Conservation (phyloP, 192 early-diverging fungal genomes). For the Podila epicladia region DNA sequence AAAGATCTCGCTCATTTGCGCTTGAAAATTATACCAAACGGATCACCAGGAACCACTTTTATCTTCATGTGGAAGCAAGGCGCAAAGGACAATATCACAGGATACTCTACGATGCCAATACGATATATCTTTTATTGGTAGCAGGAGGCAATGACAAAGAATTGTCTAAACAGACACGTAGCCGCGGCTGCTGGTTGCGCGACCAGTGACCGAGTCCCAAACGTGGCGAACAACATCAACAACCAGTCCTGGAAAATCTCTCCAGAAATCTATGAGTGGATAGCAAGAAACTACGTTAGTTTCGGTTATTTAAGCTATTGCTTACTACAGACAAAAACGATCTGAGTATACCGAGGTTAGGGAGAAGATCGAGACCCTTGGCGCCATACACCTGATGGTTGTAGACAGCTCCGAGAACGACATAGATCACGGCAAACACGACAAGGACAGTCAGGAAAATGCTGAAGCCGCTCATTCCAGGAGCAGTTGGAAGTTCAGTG, state of each 20-base stretch:
- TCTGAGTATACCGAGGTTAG: conserved; percentile 24
- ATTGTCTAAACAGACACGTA: conserved; percentile 35
- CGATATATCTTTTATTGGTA: neutral
- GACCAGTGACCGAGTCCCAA: conserved; percentile 44
- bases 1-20: conserved; percentile 48
- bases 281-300: neutral
- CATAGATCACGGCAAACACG: conserved; percentile 23
- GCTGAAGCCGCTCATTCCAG: conserved; percentile 39
- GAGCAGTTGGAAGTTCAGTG: neutral
- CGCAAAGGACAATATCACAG: no score
- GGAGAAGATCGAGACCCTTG: conserved; percentile 33
- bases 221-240: conserved; percentile 38
- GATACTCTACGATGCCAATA: no score
- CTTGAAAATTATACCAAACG: conserved; percentile 11
- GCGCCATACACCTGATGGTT: conserved; percentile 42
- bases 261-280: conserved; percentile 29
- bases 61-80: neutral
- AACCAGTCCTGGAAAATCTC: conserved; percentile 41
- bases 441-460: conserved; percentile 28
- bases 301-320: no score
- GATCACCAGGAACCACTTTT: neutral
- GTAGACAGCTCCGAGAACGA: conserved; percentile 27
- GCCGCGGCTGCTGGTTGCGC: conserved; percentile 11
- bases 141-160: neutral
- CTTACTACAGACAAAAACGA: no score